Evolutionary conservation across 345 rosid species (phyloP), one percentile per base, ranked within the genome.

Genomic region (Eucalyptus sideroxylon): DNA sequence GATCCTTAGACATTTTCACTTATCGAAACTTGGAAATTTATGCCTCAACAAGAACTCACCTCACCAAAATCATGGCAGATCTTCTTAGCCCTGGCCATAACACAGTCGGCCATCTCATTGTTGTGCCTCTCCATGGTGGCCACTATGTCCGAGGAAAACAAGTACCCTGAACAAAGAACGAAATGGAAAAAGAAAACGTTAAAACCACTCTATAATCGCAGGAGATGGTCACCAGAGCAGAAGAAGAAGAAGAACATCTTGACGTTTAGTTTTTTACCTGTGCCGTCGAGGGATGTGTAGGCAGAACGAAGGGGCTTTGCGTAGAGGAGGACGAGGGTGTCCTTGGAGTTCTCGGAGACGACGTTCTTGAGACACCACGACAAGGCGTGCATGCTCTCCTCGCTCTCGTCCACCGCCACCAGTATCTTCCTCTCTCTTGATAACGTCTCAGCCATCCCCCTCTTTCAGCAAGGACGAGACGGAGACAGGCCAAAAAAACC

Each of bases 341-440:
- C 95, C 1, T 49, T 90, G 40, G 91, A 88, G 89, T 88, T n/a
- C 23, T 50, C 89, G 56, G 91, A 90, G 87, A 91, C 49, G 26
- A 93, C 86, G 90, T 95, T 94, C n/a, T 89, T 80, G 17, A 93
- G 93, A 40, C 93, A 94, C 96, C 97, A 96, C 7, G 92, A 87
- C 51, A 96, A 95, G 30, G 96, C 97, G 86, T 94, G 47, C 93
- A 90, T 91, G 94, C 96, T 95, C 92, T 94, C 96, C 31, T 92
- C 95, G 37, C 95, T 88, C 89, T 94, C 94, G 86, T 95, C 95
- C 42, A 96, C 94, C 5, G 95, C 96, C 88, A 93, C 95, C 77
- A 95, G 86, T 50, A 95, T 91, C 93, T 88, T 92, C 86, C 94
- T 90, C 86, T 88, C 91, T 51, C 90, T 91, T 7, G 1, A 86